Percentiles rank a stretch among this genome's conserved stretches.
phyloP scores from a whole-genome alignment of 306 rosid genomes.

The Astragalus glycyphyllos region DNA sequence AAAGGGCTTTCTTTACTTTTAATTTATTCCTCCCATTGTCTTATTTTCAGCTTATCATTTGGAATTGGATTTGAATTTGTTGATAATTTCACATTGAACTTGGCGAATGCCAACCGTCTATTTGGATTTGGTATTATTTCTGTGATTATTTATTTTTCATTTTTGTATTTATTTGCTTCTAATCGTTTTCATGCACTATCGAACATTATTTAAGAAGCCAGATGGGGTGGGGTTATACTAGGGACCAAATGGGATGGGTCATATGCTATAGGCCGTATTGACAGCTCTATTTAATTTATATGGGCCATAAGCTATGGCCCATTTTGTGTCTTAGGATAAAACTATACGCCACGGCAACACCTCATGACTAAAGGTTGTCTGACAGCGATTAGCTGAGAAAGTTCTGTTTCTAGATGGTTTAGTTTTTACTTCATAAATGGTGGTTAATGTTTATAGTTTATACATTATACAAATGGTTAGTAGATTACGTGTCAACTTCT shows the following conservation, averaged over 20 bases:
- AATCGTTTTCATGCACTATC: no score
- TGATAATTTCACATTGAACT: not conserved
- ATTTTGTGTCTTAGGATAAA: not conserved
- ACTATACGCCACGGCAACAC: not conserved
- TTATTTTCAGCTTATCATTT: slow-evolving; percentile 24
- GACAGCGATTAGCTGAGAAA: no score
- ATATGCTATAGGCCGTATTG: not conserved
- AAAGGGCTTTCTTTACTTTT: slow-evolving; percentile 7
- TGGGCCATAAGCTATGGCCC: no score
- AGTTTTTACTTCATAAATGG: no score
- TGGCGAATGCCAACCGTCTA: not conserved
- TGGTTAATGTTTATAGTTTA: no score
- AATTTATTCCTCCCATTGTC: not conserved
- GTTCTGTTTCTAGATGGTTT: not conserved
- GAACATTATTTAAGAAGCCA: no score
- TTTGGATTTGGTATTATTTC: not conserved
- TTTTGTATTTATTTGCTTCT: no score
- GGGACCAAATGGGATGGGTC: not conserved
- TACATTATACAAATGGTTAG: not conserved
- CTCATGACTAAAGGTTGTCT: no score
- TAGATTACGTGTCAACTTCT: not conserved
- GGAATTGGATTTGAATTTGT: slow-evolving; percentile 8
- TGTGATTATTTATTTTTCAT: no score
- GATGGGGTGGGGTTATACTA: not conserved
- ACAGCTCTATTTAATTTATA: not conserved